Base-by-base conservation (phyloP, 345 rosid genomes). In the Garcia nutans region DNA sequence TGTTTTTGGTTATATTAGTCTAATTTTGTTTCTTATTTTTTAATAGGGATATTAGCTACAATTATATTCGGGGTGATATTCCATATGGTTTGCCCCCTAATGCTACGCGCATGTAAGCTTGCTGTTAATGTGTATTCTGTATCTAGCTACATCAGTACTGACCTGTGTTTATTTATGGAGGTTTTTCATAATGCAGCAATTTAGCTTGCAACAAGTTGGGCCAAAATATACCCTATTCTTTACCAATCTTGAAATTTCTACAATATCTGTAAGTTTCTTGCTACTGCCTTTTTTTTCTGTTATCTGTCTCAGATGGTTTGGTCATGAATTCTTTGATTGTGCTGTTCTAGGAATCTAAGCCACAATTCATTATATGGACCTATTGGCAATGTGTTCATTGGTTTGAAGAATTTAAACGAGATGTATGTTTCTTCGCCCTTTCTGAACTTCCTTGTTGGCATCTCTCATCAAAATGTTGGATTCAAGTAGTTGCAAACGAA, bases 341-440 rank as follows among this genome's bases (percentile, higher is more conserved):
- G 23, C 70, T 65, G 74, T 41, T 83, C 76, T 85, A 96, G 99
- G 88, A 96, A 96, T 81, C 80, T 96, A 78, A 93, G 97, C 87
- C 94, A 87, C 85, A 96, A 95, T 71, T 68, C 73, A 28, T 82
- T 96, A 60, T 85, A 90, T 58, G 97, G 98, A 84, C 89, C 96
- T 28, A 80, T 96, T 81, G 98, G 98, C 79, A 84, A 90, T 80
- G 93, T 93, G 85, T 96, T 96, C 77, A 70, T 82, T 66, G 93
- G 87, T 73, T 71, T 96, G 66, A 87, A 76, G 60, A 84, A 82
- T 82, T 87, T 96, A 55, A 87, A 81, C 75, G 95, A 88, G 81
- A 84, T 96, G 99, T 96, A 91, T 75, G 88, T 74, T 78, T 67
- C 55, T 65, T 20, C 65, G 58, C 16, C 24, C 45, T 71, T 61